Evolutionary conservation across 345 rosid species (phyloP).

Genomic region (Reutealis trisperma): DNA sequence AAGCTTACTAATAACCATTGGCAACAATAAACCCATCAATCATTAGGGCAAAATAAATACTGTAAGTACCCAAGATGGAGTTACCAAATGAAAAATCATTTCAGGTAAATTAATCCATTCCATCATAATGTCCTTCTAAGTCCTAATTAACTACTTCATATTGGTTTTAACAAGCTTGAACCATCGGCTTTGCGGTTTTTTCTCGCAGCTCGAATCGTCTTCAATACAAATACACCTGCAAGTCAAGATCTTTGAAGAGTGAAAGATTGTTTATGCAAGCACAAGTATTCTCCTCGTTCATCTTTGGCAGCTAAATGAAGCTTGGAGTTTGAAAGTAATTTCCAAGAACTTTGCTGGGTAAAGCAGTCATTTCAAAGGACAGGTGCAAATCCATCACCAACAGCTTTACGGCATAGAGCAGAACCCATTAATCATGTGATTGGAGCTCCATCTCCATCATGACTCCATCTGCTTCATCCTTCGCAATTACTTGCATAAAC

Average conservation of each 20-base stretch:
- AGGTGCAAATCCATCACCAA: slow-evolving; percentile 8
- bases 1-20: no score
- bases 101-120: no score
- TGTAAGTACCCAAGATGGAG: no score
- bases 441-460: background rate
- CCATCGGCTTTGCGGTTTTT: slow-evolving; percentile 3
- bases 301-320: slow-evolving; percentile 13
- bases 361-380: slow-evolving; percentile 8
- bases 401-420: slow-evolving; percentile 8
- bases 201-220: no score
- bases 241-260: slow-evolving; percentile 11
- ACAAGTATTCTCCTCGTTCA: slow-evolving; percentile 7
- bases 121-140: no score
- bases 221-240: background rate
- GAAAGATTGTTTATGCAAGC: slow-evolving; percentile 12
- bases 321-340: slow-evolving; percentile 8
- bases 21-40: no score
- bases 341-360: slow-evolving; percentile 6
- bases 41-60: no score
- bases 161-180: slow-evolving; percentile 13
- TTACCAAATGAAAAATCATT: no score
- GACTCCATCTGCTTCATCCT: no score
- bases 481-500: no score
- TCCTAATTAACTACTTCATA: background rate
- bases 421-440: background rate